Evolutionary conservation across 2,329 filamentous ascomycete species (phyloP).

Genomic region (Diaporthe humulicola): DNA sequence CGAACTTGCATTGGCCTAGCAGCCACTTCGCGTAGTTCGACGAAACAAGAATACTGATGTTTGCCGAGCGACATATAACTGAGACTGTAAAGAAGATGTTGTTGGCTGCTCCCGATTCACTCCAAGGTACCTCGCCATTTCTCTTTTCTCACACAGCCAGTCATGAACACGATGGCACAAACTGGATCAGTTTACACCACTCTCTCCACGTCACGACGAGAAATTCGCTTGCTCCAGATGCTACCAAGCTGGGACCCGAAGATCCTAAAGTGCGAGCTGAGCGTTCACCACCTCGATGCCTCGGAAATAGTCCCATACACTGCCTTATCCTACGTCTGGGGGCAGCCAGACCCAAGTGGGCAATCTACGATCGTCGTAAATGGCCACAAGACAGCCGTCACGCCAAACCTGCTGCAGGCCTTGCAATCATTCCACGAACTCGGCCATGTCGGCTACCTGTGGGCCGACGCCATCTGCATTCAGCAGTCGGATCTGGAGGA

Average conservation of each 20-base stretch:
- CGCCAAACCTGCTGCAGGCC: background rate
- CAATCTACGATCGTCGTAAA: background rate
- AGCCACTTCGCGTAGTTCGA: no score
- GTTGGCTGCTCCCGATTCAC: no score
- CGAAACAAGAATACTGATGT: no score
- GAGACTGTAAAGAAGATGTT: no score
- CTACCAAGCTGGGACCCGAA: background rate
- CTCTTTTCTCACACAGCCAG: no score
- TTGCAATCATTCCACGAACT: background rate
- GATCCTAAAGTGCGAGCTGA: background rate
- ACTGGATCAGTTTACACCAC: background rate
- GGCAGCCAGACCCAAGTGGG: background rate
- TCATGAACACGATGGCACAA: background rate
- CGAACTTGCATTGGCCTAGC: no score
- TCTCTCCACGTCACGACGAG: background rate
- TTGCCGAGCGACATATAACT: no score
- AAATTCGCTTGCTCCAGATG: background rate
- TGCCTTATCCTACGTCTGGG: conserved; percentile 29
- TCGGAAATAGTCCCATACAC: background rate
- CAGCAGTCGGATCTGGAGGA: conserved; percentile 8
- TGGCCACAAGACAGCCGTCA: background rate
- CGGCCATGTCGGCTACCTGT: background rate
- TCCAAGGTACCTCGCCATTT: no score
- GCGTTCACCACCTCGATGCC: background rate
- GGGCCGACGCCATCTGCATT: no score